Conservation (phyloP, 345 rosid species). For the Salix udensis region DNA sequence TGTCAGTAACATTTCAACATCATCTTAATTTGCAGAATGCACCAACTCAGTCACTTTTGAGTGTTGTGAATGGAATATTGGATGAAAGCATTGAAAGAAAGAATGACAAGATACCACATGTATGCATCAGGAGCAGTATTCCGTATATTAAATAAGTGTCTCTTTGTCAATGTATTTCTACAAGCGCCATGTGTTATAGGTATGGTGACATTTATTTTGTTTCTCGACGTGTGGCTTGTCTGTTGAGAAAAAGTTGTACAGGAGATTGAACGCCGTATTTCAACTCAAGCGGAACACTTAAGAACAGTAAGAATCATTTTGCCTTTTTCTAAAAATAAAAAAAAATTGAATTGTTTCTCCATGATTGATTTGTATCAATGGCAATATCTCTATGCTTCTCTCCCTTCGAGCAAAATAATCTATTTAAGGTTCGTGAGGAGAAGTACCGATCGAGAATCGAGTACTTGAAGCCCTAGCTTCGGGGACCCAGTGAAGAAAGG, state of each 20-base stretch:
- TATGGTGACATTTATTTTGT: constrained; percentile 20
- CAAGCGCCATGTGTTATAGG: background rate
- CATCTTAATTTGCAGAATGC: constrained; percentile 55
- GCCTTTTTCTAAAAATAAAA: background rate
- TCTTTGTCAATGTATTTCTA: background rate
- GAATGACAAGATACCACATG: constrained; percentile 78
- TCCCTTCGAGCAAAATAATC: constrained; percentile 79
- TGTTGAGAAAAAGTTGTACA: constrained; percentile 83
- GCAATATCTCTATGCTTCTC: constrained; percentile 10
- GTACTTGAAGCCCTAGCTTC: constrained; percentile 92
- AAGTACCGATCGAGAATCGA: constrained; percentile 72
- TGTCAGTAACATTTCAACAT: constrained; percentile 18
- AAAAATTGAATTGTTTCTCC: background rate
- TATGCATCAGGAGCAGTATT: constrained; percentile 23
- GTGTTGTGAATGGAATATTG: constrained; percentile 82
- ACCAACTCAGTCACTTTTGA: constrained; percentile 85
- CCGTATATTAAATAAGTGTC: background rate
- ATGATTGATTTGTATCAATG: constrained; percentile 2
- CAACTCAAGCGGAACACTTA: constrained; percentile 94
- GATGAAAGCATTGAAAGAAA: constrained; percentile 86
- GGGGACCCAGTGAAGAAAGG: constrained; percentile 53
- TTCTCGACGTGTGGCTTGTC: constrained; percentile 75
- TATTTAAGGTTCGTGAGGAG: constrained; percentile 84
- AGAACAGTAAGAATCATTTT: constrained; percentile 54
- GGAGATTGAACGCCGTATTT: constrained; percentile 91